Evolutionary conservation across 768 basidiomycete species (phyloP).

Genomic region (Lactarius hatsudake): DNA sequence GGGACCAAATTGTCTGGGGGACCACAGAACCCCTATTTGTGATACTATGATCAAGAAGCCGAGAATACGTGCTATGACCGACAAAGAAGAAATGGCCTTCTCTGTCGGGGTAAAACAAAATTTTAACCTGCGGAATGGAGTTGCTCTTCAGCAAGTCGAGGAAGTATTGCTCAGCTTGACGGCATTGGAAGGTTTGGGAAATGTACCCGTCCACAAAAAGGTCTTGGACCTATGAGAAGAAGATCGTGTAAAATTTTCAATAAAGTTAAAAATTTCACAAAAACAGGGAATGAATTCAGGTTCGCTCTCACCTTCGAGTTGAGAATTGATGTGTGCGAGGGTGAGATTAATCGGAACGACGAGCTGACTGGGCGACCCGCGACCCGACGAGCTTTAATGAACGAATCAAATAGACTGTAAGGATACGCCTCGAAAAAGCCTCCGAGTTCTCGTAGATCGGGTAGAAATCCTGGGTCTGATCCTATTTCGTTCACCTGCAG

Average conservation of each 20-base stretch:
- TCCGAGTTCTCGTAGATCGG: background rate
- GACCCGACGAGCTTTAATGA: background rate
- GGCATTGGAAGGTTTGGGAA: background rate
- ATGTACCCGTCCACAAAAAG: too few relatives aligned
- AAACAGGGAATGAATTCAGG: too few relatives aligned
- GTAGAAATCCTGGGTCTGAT: background rate
- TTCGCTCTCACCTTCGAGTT: too few relatives aligned
- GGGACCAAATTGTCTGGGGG: conserved; percentile 3
- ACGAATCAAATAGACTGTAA: background rate
- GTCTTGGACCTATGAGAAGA: too few relatives aligned
- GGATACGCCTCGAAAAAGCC: background rate
- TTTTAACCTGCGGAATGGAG: background rate
- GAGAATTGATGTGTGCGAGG: too few relatives aligned
- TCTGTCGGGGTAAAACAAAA: background rate
- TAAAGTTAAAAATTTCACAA: too few relatives aligned
- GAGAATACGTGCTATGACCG: too few relatives aligned
- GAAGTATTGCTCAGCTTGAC: conserved; percentile 3
- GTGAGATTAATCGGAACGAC: too few relatives aligned
- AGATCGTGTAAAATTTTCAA: too few relatives aligned
- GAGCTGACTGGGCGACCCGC: too few relatives aligned
- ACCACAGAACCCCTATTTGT: background rate
- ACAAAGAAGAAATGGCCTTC: background rate
- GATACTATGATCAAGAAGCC: conserved; percentile 9
- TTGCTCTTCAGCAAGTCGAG: background rate
- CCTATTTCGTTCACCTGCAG: background rate